phyloP scores from a whole-genome alignment of 2,329 filamentous ascomycete species.

The Colletotrichum sp. region DNA sequence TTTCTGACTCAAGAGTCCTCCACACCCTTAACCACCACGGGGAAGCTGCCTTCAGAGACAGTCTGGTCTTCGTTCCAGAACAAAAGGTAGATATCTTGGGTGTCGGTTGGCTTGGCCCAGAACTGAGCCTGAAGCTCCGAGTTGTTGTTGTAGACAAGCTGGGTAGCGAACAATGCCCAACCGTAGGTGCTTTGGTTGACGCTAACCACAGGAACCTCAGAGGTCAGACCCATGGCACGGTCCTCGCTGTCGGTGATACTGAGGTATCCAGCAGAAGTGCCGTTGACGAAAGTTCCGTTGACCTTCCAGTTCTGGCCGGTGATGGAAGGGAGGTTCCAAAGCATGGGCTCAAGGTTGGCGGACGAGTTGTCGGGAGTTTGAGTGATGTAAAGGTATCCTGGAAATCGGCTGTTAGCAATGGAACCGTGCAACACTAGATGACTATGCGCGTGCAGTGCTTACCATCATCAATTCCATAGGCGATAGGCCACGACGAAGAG shows the following conservation, averaged over 20 bases:
- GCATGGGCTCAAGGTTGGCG: not conserved
- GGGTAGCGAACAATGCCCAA: not conserved
- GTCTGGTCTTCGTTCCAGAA: not conserved
- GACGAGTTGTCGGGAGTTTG: not conserved
- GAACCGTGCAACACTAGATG: fast-evolving
- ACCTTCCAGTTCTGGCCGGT: not conserved
- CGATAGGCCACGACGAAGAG: not conserved
- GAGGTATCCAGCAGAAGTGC: not conserved
- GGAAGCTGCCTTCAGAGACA: not conserved
- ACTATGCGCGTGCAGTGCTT: not conserved
- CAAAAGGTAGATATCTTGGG: not conserved
- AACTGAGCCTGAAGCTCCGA: not conserved
- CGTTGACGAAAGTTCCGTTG: not conserved
- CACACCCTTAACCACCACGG: not conserved
- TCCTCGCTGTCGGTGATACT: not conserved
- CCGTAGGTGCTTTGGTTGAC: not conserved
- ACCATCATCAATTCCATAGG: not conserved
- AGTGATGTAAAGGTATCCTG: not conserved
- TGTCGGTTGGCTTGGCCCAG: not conserved
- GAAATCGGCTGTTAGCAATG: not conserved
- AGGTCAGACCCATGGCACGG: not conserved
- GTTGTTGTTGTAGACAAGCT: not conserved
- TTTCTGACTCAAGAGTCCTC: not conserved
- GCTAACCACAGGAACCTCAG: not conserved
- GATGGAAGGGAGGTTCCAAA: not conserved